Evolutionary conservation across 805 yeast species (phyloP), one percentile per base, ranked within the genome.

Genomic region (Maudiozyma pseudohumilis): DNA sequence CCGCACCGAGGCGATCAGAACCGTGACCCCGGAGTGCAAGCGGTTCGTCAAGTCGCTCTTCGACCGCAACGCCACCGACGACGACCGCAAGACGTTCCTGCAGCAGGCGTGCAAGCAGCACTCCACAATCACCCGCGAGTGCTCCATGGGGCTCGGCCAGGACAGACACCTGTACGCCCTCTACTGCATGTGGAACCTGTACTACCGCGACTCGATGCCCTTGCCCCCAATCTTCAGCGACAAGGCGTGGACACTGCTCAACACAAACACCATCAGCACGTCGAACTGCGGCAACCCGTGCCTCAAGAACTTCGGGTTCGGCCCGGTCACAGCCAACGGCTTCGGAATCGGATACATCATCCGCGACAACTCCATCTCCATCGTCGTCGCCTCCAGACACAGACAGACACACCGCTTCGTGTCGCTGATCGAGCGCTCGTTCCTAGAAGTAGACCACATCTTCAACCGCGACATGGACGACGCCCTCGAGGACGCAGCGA

Each of bases 261-360:
- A 85, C 60, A 82, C 78, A 47, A 80, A 89, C 5, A 71, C 86
- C 16, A 64, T 87, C 19, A 82, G 94, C 11, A 82, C 92, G 5
- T 77, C 88, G 13, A 87, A 87, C 59, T 87, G 96, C 64, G 96
- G 96, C 27, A 87, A 87, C 56, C 94, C 95, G 5, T 81, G 95
- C 1, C 66, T 87, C 40, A 77, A 81, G 44, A 67, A 80, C 35
- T 87, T 87, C 64, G 96, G 96, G 0, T 87, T 87, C 53, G 94
- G 95, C 3, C 96, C 96, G 3, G 88, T 86, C 2, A 69, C 81
- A 11, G 80, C 86, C 34, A 88, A 84, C 52, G 96, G 96, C 3
- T 86, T 80, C 59, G 96, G 96, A n/a, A 72, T 87, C 26, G 95
- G 95, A 4, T 87, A 87, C 56, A 84, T 87, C 47, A 80, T 87